These are phyloP conservation scores for Phaffia tasmanica DNA, from an alignment of 768 basidiomycete genomes.

Conservation along the genomic window DNA sequence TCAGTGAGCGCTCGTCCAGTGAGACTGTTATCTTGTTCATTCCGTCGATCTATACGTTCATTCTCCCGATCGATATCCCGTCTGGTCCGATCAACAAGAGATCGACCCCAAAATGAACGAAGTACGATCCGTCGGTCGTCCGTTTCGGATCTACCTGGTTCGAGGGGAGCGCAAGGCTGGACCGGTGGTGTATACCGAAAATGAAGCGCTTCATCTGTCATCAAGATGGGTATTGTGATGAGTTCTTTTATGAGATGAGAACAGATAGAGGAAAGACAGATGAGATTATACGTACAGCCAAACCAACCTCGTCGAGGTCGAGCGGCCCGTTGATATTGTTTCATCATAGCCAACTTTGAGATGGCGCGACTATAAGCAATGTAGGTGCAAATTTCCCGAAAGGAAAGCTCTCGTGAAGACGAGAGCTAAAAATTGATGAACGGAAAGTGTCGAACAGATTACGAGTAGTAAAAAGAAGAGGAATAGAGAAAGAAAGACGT, in stretches of 20 bases:
- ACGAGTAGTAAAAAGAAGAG: not conserved
- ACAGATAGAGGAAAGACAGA: too few relatives aligned
- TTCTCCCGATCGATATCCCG: slow-evolving; percentile 4
- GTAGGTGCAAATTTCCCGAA: too few relatives aligned
- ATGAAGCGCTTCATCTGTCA: not conserved
- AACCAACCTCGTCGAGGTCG: slow-evolving; percentile 9
- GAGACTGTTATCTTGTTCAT: too few relatives aligned
- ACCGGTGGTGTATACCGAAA: not conserved
- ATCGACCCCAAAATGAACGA: slow-evolving; percentile 8
- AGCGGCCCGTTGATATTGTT: slow-evolving; percentile 2
- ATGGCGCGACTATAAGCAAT: slow-evolving; percentile 1
- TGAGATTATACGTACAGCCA: not conserved
- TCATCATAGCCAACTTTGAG: slow-evolving; percentile 1
- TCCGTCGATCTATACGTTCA: too few relatives aligned
- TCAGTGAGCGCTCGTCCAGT: too few relatives aligned
- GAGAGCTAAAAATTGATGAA: too few relatives aligned
- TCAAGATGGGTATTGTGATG: too few relatives aligned
- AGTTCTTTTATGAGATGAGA: too few relatives aligned
- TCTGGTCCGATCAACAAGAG: not conserved
- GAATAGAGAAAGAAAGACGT: not conserved
- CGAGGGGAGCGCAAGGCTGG: not conserved
- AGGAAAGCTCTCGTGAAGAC: too few relatives aligned
- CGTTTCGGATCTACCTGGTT: slow-evolving; percentile 9
- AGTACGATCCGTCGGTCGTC: not conserved
- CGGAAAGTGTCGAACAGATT: not conserved